Evolutionary conservation across 768 basidiomycete genomes (phyloP).

Genomic region (Coprinopsis strossmayeri): DNA sequence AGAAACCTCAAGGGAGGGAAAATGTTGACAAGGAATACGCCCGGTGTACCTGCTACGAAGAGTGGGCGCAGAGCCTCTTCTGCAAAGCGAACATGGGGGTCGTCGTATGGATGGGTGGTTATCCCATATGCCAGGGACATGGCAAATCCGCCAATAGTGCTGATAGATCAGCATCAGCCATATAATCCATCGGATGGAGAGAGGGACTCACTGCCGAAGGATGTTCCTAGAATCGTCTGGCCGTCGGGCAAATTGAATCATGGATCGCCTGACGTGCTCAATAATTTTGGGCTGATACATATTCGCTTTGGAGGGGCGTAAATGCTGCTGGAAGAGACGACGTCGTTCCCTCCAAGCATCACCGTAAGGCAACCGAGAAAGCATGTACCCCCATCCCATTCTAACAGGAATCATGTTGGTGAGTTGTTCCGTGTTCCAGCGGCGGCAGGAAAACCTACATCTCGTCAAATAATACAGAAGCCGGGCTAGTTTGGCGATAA

Average conservation of each 20-base stretch:
- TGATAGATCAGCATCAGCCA: not conserved
- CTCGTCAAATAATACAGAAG: not conserved
- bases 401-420: not conserved
- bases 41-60: not conserved
- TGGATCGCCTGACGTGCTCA: not conserved
- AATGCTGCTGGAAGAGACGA: not conserved
- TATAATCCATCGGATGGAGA: not conserved
- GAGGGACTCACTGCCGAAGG: not conserved
- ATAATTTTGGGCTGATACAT: conserved; percentile 1
- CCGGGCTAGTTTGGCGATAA: not conserved
- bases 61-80: not conserved
- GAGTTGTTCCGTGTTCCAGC: not conserved
- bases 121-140: conserved; percentile 10
- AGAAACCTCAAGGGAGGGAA: conserved; percentile 1
- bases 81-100: conserved; percentile 4
- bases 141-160: conserved; percentile 10
- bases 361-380: not conserved
- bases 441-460: not conserved
- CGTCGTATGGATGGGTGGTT: conserved; percentile 2
- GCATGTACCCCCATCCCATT: not conserved
- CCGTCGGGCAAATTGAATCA: not conserved
- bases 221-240: not conserved
- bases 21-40: conserved; percentile 1
- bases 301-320: not conserved
- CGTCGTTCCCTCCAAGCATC: not conserved